Evolutionary conservation across 371 early-diverging fungal species (phyloP), one percentile per base, ranked within the genome.

Genomic region (Phascolomyces articulosus): DNA sequence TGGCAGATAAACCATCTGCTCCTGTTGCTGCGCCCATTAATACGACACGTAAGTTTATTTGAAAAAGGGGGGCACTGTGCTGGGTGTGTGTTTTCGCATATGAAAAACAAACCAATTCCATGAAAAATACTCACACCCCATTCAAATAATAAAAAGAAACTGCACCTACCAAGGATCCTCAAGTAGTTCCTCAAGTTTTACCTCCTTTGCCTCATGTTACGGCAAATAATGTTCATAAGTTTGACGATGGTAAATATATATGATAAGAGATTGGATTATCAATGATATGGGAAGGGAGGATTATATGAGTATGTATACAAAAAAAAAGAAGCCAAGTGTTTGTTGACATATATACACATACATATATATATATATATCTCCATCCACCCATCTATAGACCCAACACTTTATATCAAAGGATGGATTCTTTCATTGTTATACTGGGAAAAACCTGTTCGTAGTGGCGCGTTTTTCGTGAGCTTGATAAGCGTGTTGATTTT

Each of bases 381-480:
- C n/a, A n/a, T n/a, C n/a, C n/a, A n/a, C n/a, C n/a, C n/a, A n/a
- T n/a, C n/a, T 24, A 51, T 51, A 51, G 51, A 51, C 24, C 51
- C 51, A 18, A 68, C 78, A 23, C 62, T 70, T 16, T 83, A 80
- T 67, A 77, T 86, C 60, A 76, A 76, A 16, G 70, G 80, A 20
- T 66, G 77, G 44, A 63, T 76, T 31, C 73, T 76, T 59, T 81
- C 80, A 40, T 77, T 86, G 26, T 69, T 86, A 57, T 80, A 80
- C 57, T 86, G 87, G 87, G 83, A 86, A 66, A 69, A 79, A 26
- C 87, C 85, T 13, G 40, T 69, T 28, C 72, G 79, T 58, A 79
- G 81, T 20, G 85, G 69, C 55, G 67, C 63, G 9, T 66, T 76
- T 10, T 66, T 84, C 6, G 64, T 60, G 6, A 54, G 69, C 4